Percentiles rank a stretch among this genome's conserved stretches.
These are phyloP conservation scores for Rhynchosporium agropyri DNA, from an alignment of 2,329 filamentous ascomycete genomes.

Conservation along the genomic window DNA sequence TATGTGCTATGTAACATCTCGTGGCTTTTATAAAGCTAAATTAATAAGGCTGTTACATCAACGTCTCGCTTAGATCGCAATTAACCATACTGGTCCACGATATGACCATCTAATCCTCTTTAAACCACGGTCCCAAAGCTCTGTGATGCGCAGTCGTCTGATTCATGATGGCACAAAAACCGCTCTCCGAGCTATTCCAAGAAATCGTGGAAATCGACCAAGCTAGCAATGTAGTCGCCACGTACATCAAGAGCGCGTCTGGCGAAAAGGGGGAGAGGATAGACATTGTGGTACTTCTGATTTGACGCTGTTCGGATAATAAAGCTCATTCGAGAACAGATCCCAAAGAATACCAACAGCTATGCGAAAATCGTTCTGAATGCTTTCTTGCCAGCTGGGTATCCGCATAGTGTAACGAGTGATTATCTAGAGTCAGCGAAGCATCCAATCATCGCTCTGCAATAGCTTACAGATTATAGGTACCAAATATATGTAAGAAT, in stretches of 20 bases:
- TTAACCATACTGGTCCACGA: not conserved
- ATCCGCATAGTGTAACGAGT: conserved; percentile 69
- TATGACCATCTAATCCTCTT: not conserved
- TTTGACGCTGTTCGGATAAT: not conserved
- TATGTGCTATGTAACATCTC: too few species aligned
- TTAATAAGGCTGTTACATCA: too few species aligned
- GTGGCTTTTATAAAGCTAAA: too few species aligned
- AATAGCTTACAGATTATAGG: conserved; percentile 43
- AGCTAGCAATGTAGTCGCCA: conserved; percentile 41
- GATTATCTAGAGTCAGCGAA: conserved; percentile 65
- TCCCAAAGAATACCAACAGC: conserved; percentile 33
- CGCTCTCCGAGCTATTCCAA: not conserved
- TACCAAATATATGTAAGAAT: conserved; percentile 68
- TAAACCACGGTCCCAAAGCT: not conserved
- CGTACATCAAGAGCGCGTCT: conserved; percentile 33
- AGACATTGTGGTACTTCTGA: conserved; percentile 35
- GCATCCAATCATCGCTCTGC: not conserved
- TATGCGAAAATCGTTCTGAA: conserved; percentile 49
- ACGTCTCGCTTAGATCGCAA: not conserved
- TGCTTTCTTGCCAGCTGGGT: conserved; percentile 69
- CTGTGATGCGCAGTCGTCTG: not conserved
- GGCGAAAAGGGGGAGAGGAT: conserved; percentile 28
- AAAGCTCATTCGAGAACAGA: conserved; percentile 20
- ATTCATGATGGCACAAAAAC: conserved; percentile 5
- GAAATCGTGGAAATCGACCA: conserved; percentile 40